Evolutionary conservation across 1,284 basidiomycete species (phyloP), one percentile per base, ranked within the genome.

Genomic region (Leccinum subrobustum): DNA sequence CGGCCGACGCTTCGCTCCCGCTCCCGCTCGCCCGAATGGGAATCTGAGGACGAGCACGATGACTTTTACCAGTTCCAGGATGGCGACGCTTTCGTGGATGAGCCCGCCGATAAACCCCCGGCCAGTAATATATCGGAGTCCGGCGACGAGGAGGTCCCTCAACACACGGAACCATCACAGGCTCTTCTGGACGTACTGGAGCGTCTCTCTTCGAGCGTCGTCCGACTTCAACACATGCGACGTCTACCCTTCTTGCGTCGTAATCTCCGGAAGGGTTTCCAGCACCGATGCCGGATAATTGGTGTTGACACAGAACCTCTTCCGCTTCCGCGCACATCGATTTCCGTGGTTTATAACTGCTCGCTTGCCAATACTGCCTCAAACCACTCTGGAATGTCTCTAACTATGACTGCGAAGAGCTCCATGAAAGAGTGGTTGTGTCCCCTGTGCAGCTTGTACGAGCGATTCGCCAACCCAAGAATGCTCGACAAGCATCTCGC

Each of bases 361-460:
- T 33, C 52, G 44, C 25, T 56, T 20, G 9, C 23, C 16, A 31
- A 58, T 18, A 11, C 23, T 59, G 11, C 55, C 60, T 14, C 54
- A 50, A 59, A 7, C 63, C 35, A 25, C n/a, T 59, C 35, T 11
- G 62, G 8, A 51, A 44, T 42, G 11, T 14, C 31, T 48, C 56
- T 37, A 9, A n/a, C 52, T 9, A 50, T 39, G 18, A 56, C 47
- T 14, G 54, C 60, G 50, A 67, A 37, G 52, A 68, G 63, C 35
- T 65, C 57, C n/a, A 68, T 74, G 65, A 61, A 61, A 16, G 63
- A 71, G 3, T 88, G 85, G 82, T 58, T 70, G 35, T 91, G 89
- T 67, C 88, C 89, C 0, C 62, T 91, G 16, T 91, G 89, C 67
- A 75, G 79, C 52, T 65, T 87, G 3, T 78, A 85, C 54, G 77